Base-by-base conservation (phyloP, 2,329 filamentous ascomycete species). In the Monosporascus sp. region DNA sequence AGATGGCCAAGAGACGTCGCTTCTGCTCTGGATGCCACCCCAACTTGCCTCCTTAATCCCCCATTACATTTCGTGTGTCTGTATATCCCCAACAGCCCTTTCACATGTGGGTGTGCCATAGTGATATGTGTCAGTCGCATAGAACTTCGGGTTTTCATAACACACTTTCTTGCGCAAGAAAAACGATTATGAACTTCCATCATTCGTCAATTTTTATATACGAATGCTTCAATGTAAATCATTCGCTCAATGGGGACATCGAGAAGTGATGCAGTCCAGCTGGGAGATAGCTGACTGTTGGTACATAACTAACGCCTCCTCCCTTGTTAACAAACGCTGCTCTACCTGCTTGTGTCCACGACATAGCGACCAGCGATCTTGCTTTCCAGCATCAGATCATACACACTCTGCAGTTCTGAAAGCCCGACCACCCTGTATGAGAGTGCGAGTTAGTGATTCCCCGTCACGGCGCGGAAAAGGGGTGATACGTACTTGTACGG, bases 401-500 rank as follows among this genome's bases (percentile, higher is more conserved):
- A 49, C 11, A 49, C 48, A 8, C 24, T 41, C 48, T 49, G 31
- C 19, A 49, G 11, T n/a, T 49, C 36, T 11, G 48, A 49, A n/a
- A 49, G 48, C 27, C 48, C 36, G 11, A 49, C 36, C 8, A 49
- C 19, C 48, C 48, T 49, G 11, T 3, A 38, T 11, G 8, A 49
- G n/a, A n/a, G 11, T 40, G 24, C 14, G 3, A 26, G 34, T 49
- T 7, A 40, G 27, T 5, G 26, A 40, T 40, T 8, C 1, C 17
- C 2, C 24, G 17, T 40, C 20, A 24, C 36, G 26, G n/a, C 20
- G 1, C 8, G 34, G 34, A 37, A 20, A 24, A 16, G n/a, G 7
- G 16, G 3, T 20, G 22, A 43, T 43, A 19, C 24, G 24, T 26
- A 46, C 86, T 96, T 95, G 83, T 82, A 94, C 7, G 93, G 93